These are phyloP conservation scores for Globisporangium camurandrum DNA, from an alignment of 352 stramenopile genomes.

Conservation along the genomic window DNA sequence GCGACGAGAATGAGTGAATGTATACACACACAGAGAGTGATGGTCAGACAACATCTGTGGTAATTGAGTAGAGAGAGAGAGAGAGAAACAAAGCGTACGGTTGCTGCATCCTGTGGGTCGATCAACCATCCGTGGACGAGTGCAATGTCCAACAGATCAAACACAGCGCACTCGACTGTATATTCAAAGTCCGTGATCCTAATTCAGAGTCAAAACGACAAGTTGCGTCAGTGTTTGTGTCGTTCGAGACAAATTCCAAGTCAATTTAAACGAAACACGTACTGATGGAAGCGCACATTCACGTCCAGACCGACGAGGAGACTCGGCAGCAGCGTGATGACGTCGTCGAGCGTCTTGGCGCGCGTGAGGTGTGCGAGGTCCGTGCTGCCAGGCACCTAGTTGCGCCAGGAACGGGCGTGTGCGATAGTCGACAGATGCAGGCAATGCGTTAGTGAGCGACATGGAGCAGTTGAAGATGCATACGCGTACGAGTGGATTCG, in stretches of 20 bases:
- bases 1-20: no score
- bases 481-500: constrained; percentile 62
- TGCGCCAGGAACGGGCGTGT: no score
- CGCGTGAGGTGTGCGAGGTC: constrained; percentile 62
- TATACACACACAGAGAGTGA: no score
- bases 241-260: no score
- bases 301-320: constrained; percentile 96
- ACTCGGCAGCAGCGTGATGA: constrained; percentile 88
- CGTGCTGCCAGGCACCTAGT: constrained; percentile 31
- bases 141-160: constrained; percentile 94
- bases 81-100: no score
- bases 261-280: constrained; percentile 7
- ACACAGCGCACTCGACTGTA: constrained; percentile 90
- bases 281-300: constrained; percentile 95
- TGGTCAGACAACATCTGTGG: no score
- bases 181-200: constrained; percentile 93
- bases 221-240: no score
- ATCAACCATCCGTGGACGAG: constrained; percentile 98
- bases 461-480: no score
- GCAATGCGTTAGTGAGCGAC: neutral
- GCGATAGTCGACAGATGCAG: neutral
- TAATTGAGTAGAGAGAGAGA: neutral
- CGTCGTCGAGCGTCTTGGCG: constrained; percentile 85
- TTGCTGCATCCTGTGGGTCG: constrained; percentile 89
- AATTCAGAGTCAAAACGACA: neutral